phyloP scores from a whole-genome alignment of 805 yeast genomes.

The Metschnikowia chrysomelidarum region DNA sequence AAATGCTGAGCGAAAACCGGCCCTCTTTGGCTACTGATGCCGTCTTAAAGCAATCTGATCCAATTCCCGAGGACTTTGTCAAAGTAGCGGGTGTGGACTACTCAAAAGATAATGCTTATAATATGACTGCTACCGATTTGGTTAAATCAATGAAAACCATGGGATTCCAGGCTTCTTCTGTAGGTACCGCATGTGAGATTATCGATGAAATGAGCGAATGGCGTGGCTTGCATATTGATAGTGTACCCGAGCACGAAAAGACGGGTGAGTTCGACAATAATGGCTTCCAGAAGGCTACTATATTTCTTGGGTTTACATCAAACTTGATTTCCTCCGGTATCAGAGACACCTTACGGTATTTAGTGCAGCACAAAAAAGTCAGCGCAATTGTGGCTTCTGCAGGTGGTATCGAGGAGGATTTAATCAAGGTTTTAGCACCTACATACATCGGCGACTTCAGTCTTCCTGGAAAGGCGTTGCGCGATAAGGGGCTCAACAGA shows the following conservation, averaged over 20 bases:
- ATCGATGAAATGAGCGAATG: constrained; percentile 89
- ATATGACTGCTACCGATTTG: constrained; percentile 77
- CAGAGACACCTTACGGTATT: constrained; percentile 82
- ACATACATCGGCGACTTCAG: constrained; percentile 92
- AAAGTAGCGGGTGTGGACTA: constrained; percentile 90
- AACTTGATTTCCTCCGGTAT: constrained; percentile 93
- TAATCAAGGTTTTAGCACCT: constrained; percentile 94
- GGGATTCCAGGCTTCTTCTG: constrained; percentile 95
- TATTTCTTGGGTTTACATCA: constrained; percentile 95
- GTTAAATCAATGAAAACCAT: constrained; percentile 82
- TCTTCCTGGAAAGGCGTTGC: constrained; percentile 72
- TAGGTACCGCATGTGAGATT: constrained; percentile 87
- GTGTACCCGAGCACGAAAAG: constrained; percentile 60
- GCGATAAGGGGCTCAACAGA: constrained; percentile 96
- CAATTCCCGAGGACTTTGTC: constrained; percentile 77
- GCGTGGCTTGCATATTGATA: constrained; percentile 79
- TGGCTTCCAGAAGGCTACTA: constrained; percentile 81
- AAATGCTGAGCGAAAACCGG: constrained; percentile 16
- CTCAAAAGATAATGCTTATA: constrained; percentile 68
- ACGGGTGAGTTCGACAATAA: constrained; percentile 76
- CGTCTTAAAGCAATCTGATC: constrained; percentile 80
- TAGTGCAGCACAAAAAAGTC: constrained; percentile 92
- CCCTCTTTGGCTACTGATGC: constrained; percentile 88
- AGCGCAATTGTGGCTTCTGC: constrained; percentile 96
- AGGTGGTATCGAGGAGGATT: constrained; percentile 97